Percentiles rank a stretch among this genome's conserved stretches.
phyloP scores from a whole-genome alignment of 176 grass and related monocot genomes.

The Elaeis guineensis region DNA sequence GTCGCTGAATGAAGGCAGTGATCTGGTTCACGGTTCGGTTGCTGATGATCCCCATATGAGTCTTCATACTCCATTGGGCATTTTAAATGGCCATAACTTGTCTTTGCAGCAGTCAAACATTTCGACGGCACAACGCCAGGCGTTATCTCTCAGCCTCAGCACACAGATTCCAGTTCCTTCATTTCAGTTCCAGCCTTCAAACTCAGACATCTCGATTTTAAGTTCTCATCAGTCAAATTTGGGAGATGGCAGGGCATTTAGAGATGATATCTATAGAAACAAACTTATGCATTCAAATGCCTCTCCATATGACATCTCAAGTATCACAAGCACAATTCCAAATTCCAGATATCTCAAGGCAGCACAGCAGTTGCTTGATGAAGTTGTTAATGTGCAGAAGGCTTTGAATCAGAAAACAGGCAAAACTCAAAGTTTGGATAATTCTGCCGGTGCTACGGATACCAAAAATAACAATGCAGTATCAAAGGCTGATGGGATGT shows the following conservation, averaged over 20 bases:
- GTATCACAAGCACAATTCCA: constrained; percentile 24
- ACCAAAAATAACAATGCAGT: constrained; percentile 43
- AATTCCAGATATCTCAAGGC: constrained; percentile 87
- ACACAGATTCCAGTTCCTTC: constrained; percentile 61
- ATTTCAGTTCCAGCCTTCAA: constrained; percentile 60
- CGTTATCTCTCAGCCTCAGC: constrained; percentile 79
- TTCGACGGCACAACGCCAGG: constrained; percentile 44
- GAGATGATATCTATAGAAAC: constrained; percentile 40
- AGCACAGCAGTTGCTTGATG: constrained; percentile 88
- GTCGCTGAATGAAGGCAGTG: constrained; percentile 24
- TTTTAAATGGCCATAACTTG: constrained; percentile 54
- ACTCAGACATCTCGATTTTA: constrained; percentile 32
- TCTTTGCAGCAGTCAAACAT: constrained; percentile 27
- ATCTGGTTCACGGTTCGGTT: constrained; percentile 26
- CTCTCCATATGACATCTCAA: constrained; percentile 13
- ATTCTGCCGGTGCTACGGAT: constrained; percentile 27
- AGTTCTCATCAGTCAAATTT: constrained; percentile 53
- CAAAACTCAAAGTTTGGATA: constrained; percentile 32
- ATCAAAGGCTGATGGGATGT: constrained; percentile 44
- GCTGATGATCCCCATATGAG: constrained; percentile 39
- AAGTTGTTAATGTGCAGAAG: constrained; percentile 78
- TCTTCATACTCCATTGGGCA: constrained; percentile 46
- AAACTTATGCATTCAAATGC: constrained; percentile 44
- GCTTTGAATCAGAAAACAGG: constrained; percentile 59
- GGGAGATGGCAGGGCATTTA: constrained; percentile 30